Percentiles rank a stretch among this genome's conserved stretches.
Conservation (phyloP, 805 yeast species). For the Ogataea nakhonphanomensis region DNA sequence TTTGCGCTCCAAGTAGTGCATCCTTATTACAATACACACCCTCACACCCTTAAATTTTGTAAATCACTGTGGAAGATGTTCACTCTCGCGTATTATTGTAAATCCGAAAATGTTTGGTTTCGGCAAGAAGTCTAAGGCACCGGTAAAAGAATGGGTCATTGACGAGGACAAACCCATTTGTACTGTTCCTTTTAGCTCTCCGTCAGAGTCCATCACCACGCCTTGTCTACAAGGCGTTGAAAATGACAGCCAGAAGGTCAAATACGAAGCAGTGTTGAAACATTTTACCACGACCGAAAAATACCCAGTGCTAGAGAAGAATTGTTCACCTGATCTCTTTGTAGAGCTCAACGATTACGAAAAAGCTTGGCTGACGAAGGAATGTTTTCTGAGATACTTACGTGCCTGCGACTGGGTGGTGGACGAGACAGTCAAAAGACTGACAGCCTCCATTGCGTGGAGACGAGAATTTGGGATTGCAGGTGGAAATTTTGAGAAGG, state of each 20-base stretch:
- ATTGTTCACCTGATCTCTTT: slow-evolving; percentile 29
- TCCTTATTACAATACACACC: background rate
- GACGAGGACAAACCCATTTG: slow-evolving; percentile 23
- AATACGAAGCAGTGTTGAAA: slow-evolving; percentile 54
- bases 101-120: slow-evolving; percentile 27
- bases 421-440: slow-evolving; percentile 64
- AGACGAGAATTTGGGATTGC: slow-evolving; percentile 85
- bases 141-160: slow-evolving; percentile 27
- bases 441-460: slow-evolving; percentile 82
- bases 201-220: slow-evolving; percentile 37
- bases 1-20: slow-evolving; percentile 1
- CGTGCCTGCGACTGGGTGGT: slow-evolving; percentile 90
- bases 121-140: slow-evolving; percentile 21
- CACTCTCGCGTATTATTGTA: background rate
- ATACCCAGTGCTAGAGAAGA: slow-evolving; percentile 49
- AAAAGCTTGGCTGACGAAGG: slow-evolving; percentile 86
- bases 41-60: slow-evolving; percentile 1
- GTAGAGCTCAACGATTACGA: slow-evolving; percentile 49
- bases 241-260: slow-evolving; percentile 49
- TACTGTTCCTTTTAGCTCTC: slow-evolving; percentile 48
- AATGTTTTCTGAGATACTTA: slow-evolving; percentile 83
- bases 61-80: no score
- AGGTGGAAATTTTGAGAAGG: slow-evolving; percentile 43
- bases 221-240: slow-evolving; percentile 47
- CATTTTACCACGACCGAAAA: slow-evolving; percentile 53